phyloP scores from a whole-genome alignment of 1,284 basidiomycete species.

The Malassezia sympodialis region DNA sequence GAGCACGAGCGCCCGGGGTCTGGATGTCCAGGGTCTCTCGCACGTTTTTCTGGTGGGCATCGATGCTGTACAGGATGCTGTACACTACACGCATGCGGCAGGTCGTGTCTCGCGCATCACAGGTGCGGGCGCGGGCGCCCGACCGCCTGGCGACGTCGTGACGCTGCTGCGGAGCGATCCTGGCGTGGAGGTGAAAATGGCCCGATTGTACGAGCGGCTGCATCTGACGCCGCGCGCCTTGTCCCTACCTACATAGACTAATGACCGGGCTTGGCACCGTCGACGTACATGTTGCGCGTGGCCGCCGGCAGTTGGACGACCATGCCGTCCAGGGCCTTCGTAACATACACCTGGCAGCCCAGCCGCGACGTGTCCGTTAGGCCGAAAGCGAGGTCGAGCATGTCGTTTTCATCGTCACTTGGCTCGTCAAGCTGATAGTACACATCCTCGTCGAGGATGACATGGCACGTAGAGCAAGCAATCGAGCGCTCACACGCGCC shows the following conservation, averaged over 20 bases:
- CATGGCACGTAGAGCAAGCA: constrained; percentile 95
- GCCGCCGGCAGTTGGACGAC: constrained; percentile 76
- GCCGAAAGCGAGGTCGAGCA: constrained; percentile 96
- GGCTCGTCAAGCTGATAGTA: constrained; percentile 82
- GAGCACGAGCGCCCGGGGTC: constrained; percentile 33
- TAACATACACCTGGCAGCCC: constrained; percentile 72
- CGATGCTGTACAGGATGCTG: constrained; percentile 33
- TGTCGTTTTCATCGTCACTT: constrained; percentile 80
- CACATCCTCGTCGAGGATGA: constrained; percentile 70
- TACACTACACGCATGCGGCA: constrained; percentile 41
- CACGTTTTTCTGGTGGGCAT: constrained; percentile 42
- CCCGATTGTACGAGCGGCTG: constrained; percentile 28
- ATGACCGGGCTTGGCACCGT: constrained; percentile 52
- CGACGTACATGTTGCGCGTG: constrained; percentile 94
- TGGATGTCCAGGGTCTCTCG: constrained; percentile 37
- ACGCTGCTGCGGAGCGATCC: constrained; percentile 28
- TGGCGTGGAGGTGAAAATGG: constrained; percentile 29
- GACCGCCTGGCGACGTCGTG: constrained; percentile 28
- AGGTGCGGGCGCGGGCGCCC: not conserved
- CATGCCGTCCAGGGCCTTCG: constrained; percentile 73
- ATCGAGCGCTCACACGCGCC: constrained; percentile 76
- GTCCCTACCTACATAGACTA: constrained; percentile 14
- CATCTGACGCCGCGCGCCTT: constrained; percentile 25
- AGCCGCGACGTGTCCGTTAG: constrained; percentile 74
- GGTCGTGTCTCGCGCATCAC: constrained; percentile 40